Evolutionary conservation across 257 asterid species (phyloP), one percentile per base, ranked within the genome.

Genomic region (Echites panduratus): DNA sequence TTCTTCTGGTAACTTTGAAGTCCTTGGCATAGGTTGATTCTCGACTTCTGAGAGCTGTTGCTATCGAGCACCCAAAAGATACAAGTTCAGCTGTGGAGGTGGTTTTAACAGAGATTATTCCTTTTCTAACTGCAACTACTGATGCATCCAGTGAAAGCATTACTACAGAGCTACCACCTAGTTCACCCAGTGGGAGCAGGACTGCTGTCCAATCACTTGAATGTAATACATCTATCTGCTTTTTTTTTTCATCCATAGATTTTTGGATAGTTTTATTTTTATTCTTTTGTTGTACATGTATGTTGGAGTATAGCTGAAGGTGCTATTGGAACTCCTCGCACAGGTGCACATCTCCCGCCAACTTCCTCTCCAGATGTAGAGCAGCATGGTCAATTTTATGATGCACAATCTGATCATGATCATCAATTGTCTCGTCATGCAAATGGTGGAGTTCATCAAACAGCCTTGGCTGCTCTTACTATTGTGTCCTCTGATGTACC

Each of bases 31-130:
- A 94, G 99, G 72, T 94, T 82, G 99, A 94, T 80, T 40, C 74
- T 62, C 91, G 97, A 71, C 85, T 82, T 54, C 89, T 94, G 53
- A 84, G 79, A 80, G 97, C 97, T 73, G 97, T 87, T 80, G 89
- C 99, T 16, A 77, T 88, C 68, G 97, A 94, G 87, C 92, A 94
- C 73, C 59, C 79, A 70, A 86, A 84, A 73, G 97, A 94, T 79
- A 79, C 72, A 19, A 85, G 84, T 79, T 78, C 83, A 26, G 99
- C 99, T 68, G 95, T 84, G 47, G 84, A 65, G 79, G 87, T 84
- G 22, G 96, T 94, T 40, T 82, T 89, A n/a, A 85, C 54, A 61
- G 96, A 91, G 76, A 80, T 94, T 13, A 79, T 88, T 74, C 97
- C 99, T 43, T 87, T 78, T 85, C 70, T 89, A 43, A 11, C 68